Evolutionary conservation across 2,329 filamentous ascomycete genomes (phyloP).

Genomic region (Penicillium sp.): DNA sequence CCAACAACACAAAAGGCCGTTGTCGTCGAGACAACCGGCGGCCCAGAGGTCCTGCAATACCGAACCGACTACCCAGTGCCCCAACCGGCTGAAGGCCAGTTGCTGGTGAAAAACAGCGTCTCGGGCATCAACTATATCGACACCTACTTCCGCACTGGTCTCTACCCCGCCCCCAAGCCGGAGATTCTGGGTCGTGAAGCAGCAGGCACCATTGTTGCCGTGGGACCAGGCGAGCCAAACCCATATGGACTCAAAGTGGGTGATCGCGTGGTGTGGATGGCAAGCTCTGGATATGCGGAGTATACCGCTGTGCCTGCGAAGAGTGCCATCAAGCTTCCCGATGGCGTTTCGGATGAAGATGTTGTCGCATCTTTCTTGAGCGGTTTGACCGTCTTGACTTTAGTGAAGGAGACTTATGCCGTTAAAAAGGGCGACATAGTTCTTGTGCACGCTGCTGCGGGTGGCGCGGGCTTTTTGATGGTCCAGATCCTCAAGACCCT

Average conservation of each 20-base stretch:
- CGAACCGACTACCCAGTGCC: constrained; percentile 70
- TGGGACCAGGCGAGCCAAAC: constrained; percentile 48
- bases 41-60: constrained; percentile 67
- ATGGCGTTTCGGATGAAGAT: constrained; percentile 55
- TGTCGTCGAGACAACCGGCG: constrained; percentile 67
- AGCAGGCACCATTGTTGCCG: constrained; percentile 64
- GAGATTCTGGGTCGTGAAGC: constrained; percentile 77
- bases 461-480: constrained; percentile 72
- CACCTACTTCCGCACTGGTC: constrained; percentile 81
- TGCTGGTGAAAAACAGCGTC: constrained; percentile 77
- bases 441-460: constrained; percentile 80
- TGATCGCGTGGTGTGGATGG: constrained; percentile 69
- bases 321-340: constrained; percentile 61
- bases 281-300: constrained; percentile 54
- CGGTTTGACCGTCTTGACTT: constrained; percentile 75
- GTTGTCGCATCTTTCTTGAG: constrained; percentile 72
- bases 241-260: constrained; percentile 59
- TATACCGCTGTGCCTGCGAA: constrained; percentile 53
- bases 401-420: constrained; percentile 68
- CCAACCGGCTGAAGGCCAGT: constrained; percentile 60
- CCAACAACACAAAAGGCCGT: constrained; percentile 71
- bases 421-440: constrained; percentile 76
- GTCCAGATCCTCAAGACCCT: constrained; percentile 68
- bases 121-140: constrained; percentile 87
- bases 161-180: constrained; percentile 70